phyloP scores from a whole-genome alignment of 306 rosid species.

The Trifolium fragiferum region DNA sequence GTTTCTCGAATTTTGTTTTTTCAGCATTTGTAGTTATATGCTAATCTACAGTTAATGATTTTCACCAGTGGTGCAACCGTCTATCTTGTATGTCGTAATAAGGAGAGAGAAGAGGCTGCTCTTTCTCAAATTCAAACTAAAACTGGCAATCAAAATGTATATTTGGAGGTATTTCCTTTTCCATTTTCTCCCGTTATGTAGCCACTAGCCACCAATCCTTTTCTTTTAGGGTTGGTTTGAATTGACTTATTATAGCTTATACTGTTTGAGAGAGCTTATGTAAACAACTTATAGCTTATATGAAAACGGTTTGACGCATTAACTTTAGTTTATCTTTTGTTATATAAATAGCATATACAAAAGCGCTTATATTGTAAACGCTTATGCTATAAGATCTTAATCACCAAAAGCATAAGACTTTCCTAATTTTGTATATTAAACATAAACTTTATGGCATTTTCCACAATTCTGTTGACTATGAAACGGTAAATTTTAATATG shows the following conservation, averaged over 20 bases:
- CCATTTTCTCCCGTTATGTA: background rate
- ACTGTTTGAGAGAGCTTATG: background rate
- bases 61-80: conserved; percentile 82
- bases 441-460: no score
- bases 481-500: conserved; percentile 24
- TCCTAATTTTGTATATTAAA: no score
- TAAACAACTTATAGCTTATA: background rate
- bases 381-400: background rate
- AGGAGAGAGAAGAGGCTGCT: conserved; percentile 91
- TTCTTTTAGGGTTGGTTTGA: background rate
- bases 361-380: background rate
- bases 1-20: background rate
- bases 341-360: no score
- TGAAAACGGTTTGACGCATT: no score
- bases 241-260: background rate
- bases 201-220: background rate
- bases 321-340: no score
- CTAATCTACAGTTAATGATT: conserved; percentile 29
- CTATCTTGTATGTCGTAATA: conserved; percentile 83
- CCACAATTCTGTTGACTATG: conserved; percentile 16
- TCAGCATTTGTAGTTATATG: conserved; percentile 1
- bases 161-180: conserved; percentile 67
- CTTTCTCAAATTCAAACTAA: conserved; percentile 66
- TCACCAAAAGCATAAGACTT: background rate
- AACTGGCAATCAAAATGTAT: conserved; percentile 79